Evolutionary conservation across 805 yeast genomes (phyloP).

Genomic region (Ogataea sp.): DNA sequence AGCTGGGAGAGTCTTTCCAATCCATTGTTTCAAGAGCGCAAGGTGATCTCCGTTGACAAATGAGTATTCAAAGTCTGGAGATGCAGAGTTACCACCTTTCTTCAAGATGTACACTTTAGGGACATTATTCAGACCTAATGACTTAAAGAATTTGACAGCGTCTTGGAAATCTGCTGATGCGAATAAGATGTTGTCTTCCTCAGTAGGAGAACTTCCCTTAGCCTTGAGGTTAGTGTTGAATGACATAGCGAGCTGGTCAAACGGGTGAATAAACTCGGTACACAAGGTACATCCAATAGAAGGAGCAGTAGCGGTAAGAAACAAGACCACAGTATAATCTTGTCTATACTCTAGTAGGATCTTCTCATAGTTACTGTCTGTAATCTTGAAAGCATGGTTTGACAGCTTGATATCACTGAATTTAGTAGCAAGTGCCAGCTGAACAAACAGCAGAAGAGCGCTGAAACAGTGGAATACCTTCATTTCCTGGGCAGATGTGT

Average conservation of each 20-base stretch:
- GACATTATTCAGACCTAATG: constrained; percentile 55
- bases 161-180: constrained; percentile 66
- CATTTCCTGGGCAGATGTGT: constrained; percentile 7
- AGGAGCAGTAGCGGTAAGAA: constrained; percentile 68
- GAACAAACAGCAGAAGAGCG: constrained; percentile 4
- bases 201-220: constrained; percentile 38
- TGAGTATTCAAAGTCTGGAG: constrained; percentile 31
- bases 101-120: constrained; percentile 65
- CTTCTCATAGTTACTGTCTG: constrained; percentile 51
- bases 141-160: constrained; percentile 42
- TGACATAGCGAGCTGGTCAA: constrained; percentile 50
- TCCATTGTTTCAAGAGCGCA: constrained; percentile 26
- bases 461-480: constrained; percentile 2
- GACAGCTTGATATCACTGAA: constrained; percentile 8
- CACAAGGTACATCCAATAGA: constrained; percentile 76
- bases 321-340: constrained; percentile 56
- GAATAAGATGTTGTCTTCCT: constrained; percentile 52
- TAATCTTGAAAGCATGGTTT: constrained; percentile 21
- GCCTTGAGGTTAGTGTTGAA: constrained; percentile 39
- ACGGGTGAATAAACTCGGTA: constrained; percentile 59
- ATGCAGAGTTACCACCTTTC: constrained; percentile 32
- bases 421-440: constrained; percentile 10
- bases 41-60: constrained; percentile 36
- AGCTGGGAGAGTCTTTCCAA: constrained; percentile 12
- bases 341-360: constrained; percentile 55